Evolutionary conservation across 1,284 basidiomycete species (phyloP), one percentile per base, ranked within the genome.

Genomic region (Trichosporon ovoides): DNA sequence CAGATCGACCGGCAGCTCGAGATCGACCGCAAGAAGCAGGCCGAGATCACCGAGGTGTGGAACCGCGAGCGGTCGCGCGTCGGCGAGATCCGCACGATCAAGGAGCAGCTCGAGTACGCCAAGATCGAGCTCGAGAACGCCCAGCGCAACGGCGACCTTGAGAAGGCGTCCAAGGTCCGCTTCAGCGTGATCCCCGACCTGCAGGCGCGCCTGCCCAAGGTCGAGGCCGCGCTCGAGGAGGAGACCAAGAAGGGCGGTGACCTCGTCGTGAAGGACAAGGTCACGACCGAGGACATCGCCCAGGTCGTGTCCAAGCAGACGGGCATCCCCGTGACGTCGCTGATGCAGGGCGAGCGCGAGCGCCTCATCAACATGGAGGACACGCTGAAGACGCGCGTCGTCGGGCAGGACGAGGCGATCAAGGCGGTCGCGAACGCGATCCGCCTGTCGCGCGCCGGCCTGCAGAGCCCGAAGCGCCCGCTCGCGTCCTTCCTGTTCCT

Each of bases 301-400:
- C 80, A 87, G 6, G 93, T 96, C 11, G 86, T 92, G 6, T 89
- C 88, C n/a, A 88, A 86, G 71, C 83, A 87, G 2, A 96, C 93
- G 0, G 93, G 93, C 14, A 93, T 97, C 38, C 93, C 94, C 0
- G 90, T 95, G 1, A 84, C 88, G 72, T 92, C 88, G 67, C 77
- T 97, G 55, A 77, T 96, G 64, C 89, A 90, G 72, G 92, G 92
- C 14, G 93, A 96, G 75, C 80, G 88, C 59, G 90, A 96, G 72
- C 89, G 89, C 64, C 80, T 97, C 31, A 85, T 96, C n/a, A 85
- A 92, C 78, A 91, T 97, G 87, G 94, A 96, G 73, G 85, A 89
- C 35, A 79, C 82, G 1, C 81, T 97, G 28, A 80, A 81, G 31
- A 72, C 83, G 58, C 84, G 89, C 0, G 88, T 97, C 14, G 87